A percentile compares a stretch with the other conserved stretches of the same genome.
Evolutionary conservation across 345 rosid species (phyloP).

Genomic region (Raphanus sativus): DNA sequence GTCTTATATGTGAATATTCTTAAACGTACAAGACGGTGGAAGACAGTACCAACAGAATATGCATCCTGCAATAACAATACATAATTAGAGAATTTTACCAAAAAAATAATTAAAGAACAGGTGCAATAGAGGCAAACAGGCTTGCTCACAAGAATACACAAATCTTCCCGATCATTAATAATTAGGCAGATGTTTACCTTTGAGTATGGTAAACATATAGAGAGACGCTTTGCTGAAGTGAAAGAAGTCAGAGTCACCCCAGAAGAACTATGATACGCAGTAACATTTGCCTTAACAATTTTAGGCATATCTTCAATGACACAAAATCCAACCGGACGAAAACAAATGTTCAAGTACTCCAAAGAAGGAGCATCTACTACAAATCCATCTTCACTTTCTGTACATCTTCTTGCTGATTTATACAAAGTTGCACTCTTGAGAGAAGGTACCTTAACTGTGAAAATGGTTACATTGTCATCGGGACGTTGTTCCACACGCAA

Average conservation of each 20-base stretch:
- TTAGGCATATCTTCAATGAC: background rate
- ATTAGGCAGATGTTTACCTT: background rate
- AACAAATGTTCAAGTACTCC: background rate
- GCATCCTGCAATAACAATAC: conserved; percentile 2
- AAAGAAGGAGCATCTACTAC: background rate
- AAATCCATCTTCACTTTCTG: background rate
- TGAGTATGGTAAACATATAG: background rate
- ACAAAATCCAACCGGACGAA: background rate
- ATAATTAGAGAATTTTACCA: background rate
- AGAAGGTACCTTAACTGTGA: background rate
- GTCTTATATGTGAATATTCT: conserved; percentile 15
- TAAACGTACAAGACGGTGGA: background rate
- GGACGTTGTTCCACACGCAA: background rate
- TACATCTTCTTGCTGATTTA: background rate
- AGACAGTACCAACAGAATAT: conserved; percentile 14
- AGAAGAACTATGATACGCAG: background rate
- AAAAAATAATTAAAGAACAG: background rate
- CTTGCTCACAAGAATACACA: background rate
- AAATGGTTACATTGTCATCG: background rate
- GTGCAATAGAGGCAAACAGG: background rate
- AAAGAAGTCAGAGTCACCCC: background rate
- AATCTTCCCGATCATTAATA: background rate
- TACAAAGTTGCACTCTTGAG: background rate
- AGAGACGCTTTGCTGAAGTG: background rate
- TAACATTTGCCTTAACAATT: background rate